Evolutionary conservation across 1,139 yeast genomes (phyloP).

Genomic region (Tardiomyces depauwii): DNA sequence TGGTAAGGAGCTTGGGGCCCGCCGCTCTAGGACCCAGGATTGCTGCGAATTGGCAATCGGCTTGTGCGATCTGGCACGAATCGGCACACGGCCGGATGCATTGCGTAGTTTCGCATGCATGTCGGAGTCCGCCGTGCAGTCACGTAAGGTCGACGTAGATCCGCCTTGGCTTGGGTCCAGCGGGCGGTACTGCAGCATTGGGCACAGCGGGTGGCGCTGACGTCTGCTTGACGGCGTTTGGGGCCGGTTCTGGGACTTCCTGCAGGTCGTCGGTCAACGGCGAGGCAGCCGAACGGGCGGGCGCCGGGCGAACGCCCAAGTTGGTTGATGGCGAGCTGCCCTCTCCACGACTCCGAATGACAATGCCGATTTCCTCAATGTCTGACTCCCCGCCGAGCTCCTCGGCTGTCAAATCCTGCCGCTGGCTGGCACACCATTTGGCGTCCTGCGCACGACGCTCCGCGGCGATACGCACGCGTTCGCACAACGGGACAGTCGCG

Average conservation of each 20-base stretch:
- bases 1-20: too few relatives aligned
- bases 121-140: too few relatives aligned
- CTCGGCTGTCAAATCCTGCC: not conserved
- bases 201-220: too few relatives aligned
- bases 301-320: not conserved
- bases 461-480: slow-evolving; percentile 55
- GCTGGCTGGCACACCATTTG: slow-evolving; percentile 39
- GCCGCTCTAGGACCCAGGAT: too few relatives aligned
- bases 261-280: not conserved
- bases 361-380: not conserved
- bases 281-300: too few relatives aligned
- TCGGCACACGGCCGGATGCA: too few relatives aligned
- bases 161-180: not conserved
- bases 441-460: slow-evolving; percentile 48
- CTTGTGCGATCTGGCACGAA: too few relatives aligned
- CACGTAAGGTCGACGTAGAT: not conserved
- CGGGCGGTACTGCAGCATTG: too few relatives aligned
- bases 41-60: too few relatives aligned
- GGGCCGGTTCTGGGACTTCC: not conserved
- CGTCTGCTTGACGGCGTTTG: not conserved
- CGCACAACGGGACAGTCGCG: slow-evolving; percentile 26
- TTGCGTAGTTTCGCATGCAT: too few relatives aligned
- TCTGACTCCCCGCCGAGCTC: not conserved
- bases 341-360: not conserved
- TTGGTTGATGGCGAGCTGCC: not conserved